A percentile compares a stretch with the other conserved stretches of the same genome.
Conservation (phyloP, 495 filamentous ascomycete genomes). For the Hypoxylon rickii region DNA sequence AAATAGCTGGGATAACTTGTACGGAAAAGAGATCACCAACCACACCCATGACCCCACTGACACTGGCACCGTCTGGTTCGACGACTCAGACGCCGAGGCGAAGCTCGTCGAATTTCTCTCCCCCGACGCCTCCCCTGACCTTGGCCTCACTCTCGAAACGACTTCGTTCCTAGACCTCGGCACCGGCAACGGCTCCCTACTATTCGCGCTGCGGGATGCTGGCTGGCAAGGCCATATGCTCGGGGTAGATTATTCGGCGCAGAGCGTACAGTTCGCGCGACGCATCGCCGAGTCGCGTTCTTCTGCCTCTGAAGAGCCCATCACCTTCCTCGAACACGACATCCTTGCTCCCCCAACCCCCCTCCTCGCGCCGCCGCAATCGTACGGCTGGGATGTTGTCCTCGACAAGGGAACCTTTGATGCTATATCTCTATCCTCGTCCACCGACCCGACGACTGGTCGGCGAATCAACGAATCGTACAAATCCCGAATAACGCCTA, state of each 20-base stretch:
- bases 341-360: constrained; percentile 59
- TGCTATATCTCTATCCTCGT: constrained; percentile 76
- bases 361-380: constrained; percentile 43
- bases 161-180: constrained; percentile 72
- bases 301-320: constrained; percentile 23
- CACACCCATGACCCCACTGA: constrained; percentile 63
- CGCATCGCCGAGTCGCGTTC: constrained; percentile 41
- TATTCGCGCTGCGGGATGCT: constrained; percentile 70
- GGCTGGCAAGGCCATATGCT: constrained; percentile 67
- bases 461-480: constrained; percentile 74
- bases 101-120: constrained; percentile 63
- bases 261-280: constrained; percentile 72
- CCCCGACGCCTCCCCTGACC: constrained; percentile 16
- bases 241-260: constrained; percentile 77
- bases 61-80: constrained; percentile 77
- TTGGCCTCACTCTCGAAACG: constrained; percentile 1
- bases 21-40: constrained; percentile 64
- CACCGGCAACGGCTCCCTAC: constrained; percentile 88
- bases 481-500: constrained; percentile 60
- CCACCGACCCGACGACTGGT: constrained; percentile 48
- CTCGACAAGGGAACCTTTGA: constrained; percentile 98
- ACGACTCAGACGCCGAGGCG: constrained; percentile 69
- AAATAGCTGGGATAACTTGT: constrained; percentile 70
- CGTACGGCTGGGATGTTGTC: constrained; percentile 76
- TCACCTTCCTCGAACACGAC: constrained; percentile 78